Base-by-base conservation (phyloP, 2,329 filamentous ascomycete genomes). In the Mariannaea sp. region DNA sequence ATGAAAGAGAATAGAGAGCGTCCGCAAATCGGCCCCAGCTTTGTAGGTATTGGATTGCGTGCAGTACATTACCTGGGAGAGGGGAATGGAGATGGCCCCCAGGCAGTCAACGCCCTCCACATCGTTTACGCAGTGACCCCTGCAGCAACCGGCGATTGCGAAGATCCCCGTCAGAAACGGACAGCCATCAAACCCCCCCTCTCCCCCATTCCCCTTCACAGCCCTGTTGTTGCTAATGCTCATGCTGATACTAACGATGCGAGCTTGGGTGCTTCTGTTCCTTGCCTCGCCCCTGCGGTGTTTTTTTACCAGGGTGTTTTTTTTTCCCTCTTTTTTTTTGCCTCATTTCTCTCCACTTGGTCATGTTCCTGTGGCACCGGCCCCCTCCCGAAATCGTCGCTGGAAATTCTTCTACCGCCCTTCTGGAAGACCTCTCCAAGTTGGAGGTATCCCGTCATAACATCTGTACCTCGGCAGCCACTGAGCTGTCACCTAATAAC, bases 371-470 rank as follows among this genome's bases (percentile, higher is more conserved):
- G 40, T 52, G 35, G 36, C 16, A 35, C 49, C 36, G n/a, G 17
- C 19, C n/a, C 19, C 1, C 12, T 19, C 33, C 24, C 29, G 41
- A 24, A 26, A 48, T n/a, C n/a, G n/a, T n/a, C n/a, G n/a, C n/a
- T n/a, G n/a, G n/a, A 40, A 55, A 24, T 46, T 53, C 64, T 69
- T 69, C 67, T 69, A 59, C 65, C 67, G 66, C 55, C 49, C 55
- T 69, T 69, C 67, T 68, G 68, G 67, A 69, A 49, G 68, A 53
- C n/a, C n/a, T n/a, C n/a, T n/a, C n/a, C n/a, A n/a, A n/a, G n/a
- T n/a, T n/a, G n/a, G n/a, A n/a, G n/a, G n/a, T n/a, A n/a, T n/a
- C n/a, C n/a, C n/a, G n/a, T n/a, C n/a, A n/a, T n/a, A n/a, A n/a
- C n/a, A n/a, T n/a, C n/a, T n/a, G n/a, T n/a, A n/a, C n/a, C n/a